These are phyloP conservation scores for Cryptococcus wingfieldii DNA, from an alignment of 1,284 basidiomycete genomes.

Conservation along the genomic window DNA sequence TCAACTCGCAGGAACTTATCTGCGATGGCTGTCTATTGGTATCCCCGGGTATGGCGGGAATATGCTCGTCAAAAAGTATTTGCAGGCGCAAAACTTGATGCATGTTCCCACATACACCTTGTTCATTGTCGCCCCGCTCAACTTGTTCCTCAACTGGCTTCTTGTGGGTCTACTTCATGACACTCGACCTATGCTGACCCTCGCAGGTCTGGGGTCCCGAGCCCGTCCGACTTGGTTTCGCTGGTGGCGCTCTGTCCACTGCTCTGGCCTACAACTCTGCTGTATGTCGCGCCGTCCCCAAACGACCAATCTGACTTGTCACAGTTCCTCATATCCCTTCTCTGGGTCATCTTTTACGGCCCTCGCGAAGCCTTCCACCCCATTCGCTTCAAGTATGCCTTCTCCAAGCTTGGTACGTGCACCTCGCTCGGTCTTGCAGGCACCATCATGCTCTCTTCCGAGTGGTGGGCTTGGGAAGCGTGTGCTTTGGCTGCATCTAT, in stretches of 20 bases:
- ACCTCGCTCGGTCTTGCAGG: slow-evolving; percentile 72
- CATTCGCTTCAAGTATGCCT: slow-evolving; percentile 58
- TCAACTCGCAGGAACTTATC: slow-evolving; percentile 67
- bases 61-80: slow-evolving; percentile 57
- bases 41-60: slow-evolving; percentile 70
- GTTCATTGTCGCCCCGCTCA: slow-evolving; percentile 77
- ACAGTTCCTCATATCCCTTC: slow-evolving; percentile 54
- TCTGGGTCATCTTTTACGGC: slow-evolving; percentile 71
- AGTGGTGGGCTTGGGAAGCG: slow-evolving; percentile 51
- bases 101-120: slow-evolving; percentile 81
- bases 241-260: slow-evolving; percentile 87
- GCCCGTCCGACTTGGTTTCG: slow-evolving; percentile 75
- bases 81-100: slow-evolving; percentile 85
- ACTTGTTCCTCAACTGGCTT: slow-evolving; percentile 75
- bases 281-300: slow-evolving; percentile 41
- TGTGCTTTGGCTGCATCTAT: slow-evolving; percentile 46
- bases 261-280: slow-evolving; percentile 85
- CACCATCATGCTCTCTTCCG: slow-evolving; percentile 49
- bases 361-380: slow-evolving; percentile 82
- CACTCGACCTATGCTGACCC: slow-evolving; percentile 5
- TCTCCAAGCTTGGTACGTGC: slow-evolving; percentile 68
- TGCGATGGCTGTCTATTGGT: slow-evolving; percentile 72
- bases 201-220: slow-evolving; percentile 73
- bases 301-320: not conserved
- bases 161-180: slow-evolving; percentile 53